Conservation (phyloP, 2,329 filamentous ascomycete genomes). For the Colletotrichum spinosum region DNA sequence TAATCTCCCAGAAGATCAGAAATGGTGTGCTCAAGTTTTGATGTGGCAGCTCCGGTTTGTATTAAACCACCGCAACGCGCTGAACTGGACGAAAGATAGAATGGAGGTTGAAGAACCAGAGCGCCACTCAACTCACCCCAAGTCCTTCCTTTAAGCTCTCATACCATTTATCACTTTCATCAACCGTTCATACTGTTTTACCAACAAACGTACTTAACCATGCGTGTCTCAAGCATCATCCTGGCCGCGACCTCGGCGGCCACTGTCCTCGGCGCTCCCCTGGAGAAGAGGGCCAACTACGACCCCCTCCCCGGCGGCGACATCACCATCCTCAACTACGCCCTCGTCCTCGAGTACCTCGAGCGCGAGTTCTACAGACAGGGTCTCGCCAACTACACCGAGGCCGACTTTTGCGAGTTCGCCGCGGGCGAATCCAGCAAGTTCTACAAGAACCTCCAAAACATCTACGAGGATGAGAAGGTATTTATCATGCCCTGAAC, state of each 20-base stretch:
- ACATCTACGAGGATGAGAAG: constrained; percentile 67
- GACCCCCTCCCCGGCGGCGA: constrained; percentile 40
- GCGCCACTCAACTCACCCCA: constrained; percentile 12
- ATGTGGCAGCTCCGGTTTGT: too few species aligned
- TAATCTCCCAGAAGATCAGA: too few species aligned
- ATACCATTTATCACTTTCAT: not conserved
- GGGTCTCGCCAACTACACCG: constrained; percentile 68
- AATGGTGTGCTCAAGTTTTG: too few species aligned
- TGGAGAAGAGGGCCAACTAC: constrained; percentile 38
- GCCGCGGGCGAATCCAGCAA: constrained; percentile 55
- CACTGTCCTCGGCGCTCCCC: constrained; percentile 22
- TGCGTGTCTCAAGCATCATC: constrained; percentile 31
- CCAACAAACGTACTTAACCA: not conserved
- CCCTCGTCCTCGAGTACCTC: constrained; percentile 64
- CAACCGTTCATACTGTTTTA: not conserved
- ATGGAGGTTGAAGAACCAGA: too few species aligned
- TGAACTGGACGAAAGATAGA: too few species aligned
- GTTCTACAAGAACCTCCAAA: constrained; percentile 69
- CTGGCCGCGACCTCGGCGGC: constrained; percentile 24
- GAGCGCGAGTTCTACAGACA: constrained; percentile 73
- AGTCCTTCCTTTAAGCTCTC: constrained; percentile 9
- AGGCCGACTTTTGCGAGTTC: constrained; percentile 62
- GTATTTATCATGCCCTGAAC: not conserved
- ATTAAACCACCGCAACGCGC: too few species aligned
- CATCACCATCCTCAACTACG: constrained; percentile 57